Evolutionary conservation across 805 yeast genomes (phyloP).

Genomic region (Starmerella roubikii): DNA sequence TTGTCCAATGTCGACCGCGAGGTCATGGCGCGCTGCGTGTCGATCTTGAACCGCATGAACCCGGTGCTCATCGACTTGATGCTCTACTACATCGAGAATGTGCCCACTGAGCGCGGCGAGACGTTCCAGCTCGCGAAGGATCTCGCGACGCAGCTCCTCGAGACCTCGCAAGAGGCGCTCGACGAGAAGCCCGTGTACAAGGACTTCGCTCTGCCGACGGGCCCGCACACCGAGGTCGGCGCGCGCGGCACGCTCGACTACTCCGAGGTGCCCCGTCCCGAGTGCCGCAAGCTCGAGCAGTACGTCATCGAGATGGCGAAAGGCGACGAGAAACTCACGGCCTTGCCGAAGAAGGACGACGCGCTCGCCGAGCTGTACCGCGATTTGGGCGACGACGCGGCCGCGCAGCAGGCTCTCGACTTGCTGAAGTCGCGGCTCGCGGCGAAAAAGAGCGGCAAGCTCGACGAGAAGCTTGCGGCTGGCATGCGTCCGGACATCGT

Average conservation of each 20-base stretch:
- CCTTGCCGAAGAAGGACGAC: slow-evolving; percentile 36
- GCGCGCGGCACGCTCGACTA: slow-evolving; percentile 77
- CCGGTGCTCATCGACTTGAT: slow-evolving; percentile 87
- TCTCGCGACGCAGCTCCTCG: slow-evolving; percentile 86
- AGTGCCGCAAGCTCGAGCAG: slow-evolving; percentile 88
- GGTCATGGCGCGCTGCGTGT: slow-evolving; percentile 89
- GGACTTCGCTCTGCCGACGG: slow-evolving; percentile 88
- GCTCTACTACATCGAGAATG: slow-evolving; percentile 85
- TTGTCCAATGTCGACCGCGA: slow-evolving; percentile 85
- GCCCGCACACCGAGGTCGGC: slow-evolving; percentile 82
- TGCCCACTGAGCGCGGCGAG: slow-evolving; percentile 77
- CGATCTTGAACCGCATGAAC: slow-evolving; percentile 93
- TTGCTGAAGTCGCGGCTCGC: slow-evolving; percentile 19
- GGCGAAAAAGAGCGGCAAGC: neutral
- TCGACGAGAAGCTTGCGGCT: slow-evolving; percentile 12
- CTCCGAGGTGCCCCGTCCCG: slow-evolving; percentile 73
- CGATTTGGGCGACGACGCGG: slow-evolving; percentile 15
- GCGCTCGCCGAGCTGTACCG: slow-evolving; percentile 30
- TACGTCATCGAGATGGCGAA: slow-evolving; percentile 93
- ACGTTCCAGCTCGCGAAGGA: slow-evolving; percentile 82
- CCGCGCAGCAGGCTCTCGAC: slow-evolving; percentile 20
- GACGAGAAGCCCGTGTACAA: slow-evolving; percentile 82
- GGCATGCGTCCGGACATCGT: slow-evolving; percentile 46
- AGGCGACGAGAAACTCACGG: slow-evolving; percentile 68
- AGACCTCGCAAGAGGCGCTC: slow-evolving; percentile 80